Base-by-base conservation (phyloP, 2,329 filamentous ascomycete genomes). In the Teratosphaeria zuluensis region DNA sequence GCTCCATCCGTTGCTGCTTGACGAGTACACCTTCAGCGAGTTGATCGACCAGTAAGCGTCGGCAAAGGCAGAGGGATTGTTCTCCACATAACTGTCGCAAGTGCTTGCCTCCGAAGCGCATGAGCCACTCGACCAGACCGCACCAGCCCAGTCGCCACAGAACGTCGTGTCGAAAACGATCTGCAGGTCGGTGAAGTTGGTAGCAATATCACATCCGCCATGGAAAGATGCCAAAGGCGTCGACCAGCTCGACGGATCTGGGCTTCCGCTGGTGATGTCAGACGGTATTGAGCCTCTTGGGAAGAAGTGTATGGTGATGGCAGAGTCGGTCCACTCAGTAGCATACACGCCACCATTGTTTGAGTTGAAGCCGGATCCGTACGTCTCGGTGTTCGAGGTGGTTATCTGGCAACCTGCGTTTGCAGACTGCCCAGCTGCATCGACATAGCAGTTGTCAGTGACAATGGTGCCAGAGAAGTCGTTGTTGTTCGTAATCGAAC, bases 381-480 rank as follows among this genome's bases (percentile, higher is more conserved):
- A 74, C 6, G 68, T 68, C 52, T 63, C 61, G 14, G 61, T 64
- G 31, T 67, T 60, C 64, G 85, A 89, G 64, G 80, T 82, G 52
- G 77, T 70, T 55, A 79, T 78, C 32, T 64, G 61, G 60, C 69
- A 72, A 42, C 71, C 70, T 9, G 57, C 62, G 57, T 71, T 70
- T 51, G 58, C 59, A 35, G 54, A 60, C 65, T 81, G 75, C 30
- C 73, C 66, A 1, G 81, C 81, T 11, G 71, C 65, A 21, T 66
- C 59, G 58, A 68, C 61, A 30, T 67, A 63, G 59, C 72, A 74
- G 59, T 68, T 65, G 12, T 60, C 59, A 3, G 67, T 68, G 9
- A 58, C 62, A 63, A 86, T 78, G 8, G 76, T 90, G 86, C 16
- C 94, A 78, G 35, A 87, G 86, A 73, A 90, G 78, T 92, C 89